phyloP scores from a whole-genome alignment of 176 grass and related monocot genomes.

The Zoysia pacifica region DNA sequence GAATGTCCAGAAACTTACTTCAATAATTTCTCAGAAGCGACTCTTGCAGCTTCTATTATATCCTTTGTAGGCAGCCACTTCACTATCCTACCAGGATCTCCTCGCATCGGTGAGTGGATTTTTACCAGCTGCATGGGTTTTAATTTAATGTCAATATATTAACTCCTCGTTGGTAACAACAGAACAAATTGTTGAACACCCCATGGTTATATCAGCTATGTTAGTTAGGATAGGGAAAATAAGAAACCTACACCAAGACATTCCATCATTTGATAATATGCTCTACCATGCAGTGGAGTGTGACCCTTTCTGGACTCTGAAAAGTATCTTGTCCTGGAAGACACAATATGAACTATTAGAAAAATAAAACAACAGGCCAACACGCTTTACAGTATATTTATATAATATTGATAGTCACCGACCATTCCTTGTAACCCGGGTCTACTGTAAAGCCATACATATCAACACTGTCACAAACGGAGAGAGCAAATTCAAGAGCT shows the following conservation, averaged over 20 bases:
- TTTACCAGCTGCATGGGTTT: conserved; percentile 73
- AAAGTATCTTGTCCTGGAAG: conserved; percentile 96
- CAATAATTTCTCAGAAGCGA: conserved; percentile 89
- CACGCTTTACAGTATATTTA: not conserved
- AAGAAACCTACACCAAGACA: conserved; percentile 81
- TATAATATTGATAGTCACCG: not conserved
- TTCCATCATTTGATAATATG: conserved; percentile 99
- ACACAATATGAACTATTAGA: conserved; percentile 31
- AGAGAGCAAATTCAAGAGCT: conserved; percentile 94
- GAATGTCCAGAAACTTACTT: conserved; percentile 42
- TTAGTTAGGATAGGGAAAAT: conserved; percentile 2
- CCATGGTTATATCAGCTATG: not conserved
- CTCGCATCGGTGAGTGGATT: conserved; percentile 92
- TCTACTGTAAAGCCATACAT: conserved; percentile 99
- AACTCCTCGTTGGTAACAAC: conserved; percentile 14
- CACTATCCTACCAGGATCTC: conserved; percentile 65
- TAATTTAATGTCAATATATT: conserved; percentile 8
- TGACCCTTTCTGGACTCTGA: conserved; percentile 90
- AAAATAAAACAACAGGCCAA: conserved; percentile 11
- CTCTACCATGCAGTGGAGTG: conserved; percentile 88
- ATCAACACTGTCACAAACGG: conserved; percentile 84
- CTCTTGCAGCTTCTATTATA: conserved; percentile 62
- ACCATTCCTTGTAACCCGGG: conserved; percentile 99
- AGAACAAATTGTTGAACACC: not conserved
- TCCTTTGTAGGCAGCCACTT: conserved; percentile 65